These are phyloP conservation scores for Coemansia sp. DNA, from an alignment of 192 early-diverging fungal genomes.

Conservation along the genomic window DNA sequence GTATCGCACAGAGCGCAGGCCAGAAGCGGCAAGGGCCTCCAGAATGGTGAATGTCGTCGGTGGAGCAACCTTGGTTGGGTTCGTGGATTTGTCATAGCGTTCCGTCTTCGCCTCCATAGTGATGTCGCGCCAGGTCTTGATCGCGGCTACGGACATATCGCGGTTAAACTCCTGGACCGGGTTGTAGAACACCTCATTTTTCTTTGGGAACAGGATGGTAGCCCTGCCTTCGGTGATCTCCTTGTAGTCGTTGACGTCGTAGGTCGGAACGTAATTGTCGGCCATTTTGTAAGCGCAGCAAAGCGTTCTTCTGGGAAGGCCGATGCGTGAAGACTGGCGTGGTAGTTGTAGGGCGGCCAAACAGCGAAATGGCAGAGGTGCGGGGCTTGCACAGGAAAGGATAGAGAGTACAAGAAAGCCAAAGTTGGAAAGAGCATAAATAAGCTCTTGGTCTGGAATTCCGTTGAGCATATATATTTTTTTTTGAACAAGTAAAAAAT, in stretches of 20 bases:
- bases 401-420: background rate
- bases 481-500: background rate
- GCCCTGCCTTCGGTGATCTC: constrained; percentile 75
- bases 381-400: background rate
- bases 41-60: constrained; percentile 62
- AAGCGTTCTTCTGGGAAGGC: background rate
- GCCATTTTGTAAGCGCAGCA: constrained; percentile 9
- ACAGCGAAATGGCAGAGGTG: background rate
- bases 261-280: constrained; percentile 19
- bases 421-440: background rate
- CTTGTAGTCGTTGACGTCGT: constrained; percentile 56
- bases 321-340: background rate
- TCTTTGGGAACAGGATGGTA: constrained; percentile 80
- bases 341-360: background rate
- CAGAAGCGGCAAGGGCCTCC: constrained; percentile 94
- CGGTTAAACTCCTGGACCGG: constrained; percentile 97
- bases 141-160: constrained; percentile 96
- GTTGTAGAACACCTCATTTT: constrained; percentile 98
- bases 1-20: constrained; percentile 93
- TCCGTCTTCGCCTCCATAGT: constrained; percentile 63
- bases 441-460: background rate
- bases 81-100: constrained; percentile 57
- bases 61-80: constrained; percentile 34
- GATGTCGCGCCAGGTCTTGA: constrained; percentile 87
- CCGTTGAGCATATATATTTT: background rate